Base-by-base conservation (phyloP, 768 basidiomycete species). In the Tulasnella sp. region DNA sequence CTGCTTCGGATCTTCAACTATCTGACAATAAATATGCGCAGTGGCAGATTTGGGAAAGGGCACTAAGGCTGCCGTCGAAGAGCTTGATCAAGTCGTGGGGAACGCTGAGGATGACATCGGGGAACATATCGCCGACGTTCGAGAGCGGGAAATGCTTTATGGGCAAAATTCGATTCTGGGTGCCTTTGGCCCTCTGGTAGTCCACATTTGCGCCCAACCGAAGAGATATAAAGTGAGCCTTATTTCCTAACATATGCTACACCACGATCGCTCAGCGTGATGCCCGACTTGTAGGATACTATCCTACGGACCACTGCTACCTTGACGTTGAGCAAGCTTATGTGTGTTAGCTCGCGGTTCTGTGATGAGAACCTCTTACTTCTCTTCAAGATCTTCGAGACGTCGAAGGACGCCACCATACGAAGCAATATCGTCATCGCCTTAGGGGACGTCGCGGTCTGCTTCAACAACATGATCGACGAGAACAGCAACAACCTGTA, bases 21-120 rank as follows among this genome's bases (percentile, higher is more conserved):
- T 38, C 34, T 38, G 34, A 38, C 7, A 38, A 5, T 38, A 7
- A 15, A 15, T 38, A 11, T 56, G 32, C 62, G 11, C 0, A 65
- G 82, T 79, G 66, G 86, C 83, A 51, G 90, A 88, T 68, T 68
- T 68, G 4, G 65, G 64, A 27, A 68, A 75, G 67, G 58, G 69
- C 71, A 32, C 67, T 71, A 88, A 77, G 61, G 72, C 78, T 41
- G 77, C 4, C 11, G 44, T 74, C 15, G 93, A 96, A 67, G 96
- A 99, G 68, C 82, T 98, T 0, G 96, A 99, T 64, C 93, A 95
- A 66, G 95, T 98, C 9, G 92, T 88, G 7, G 96, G 96, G 4
- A 95, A 94, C 67, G 92, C 92, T 3, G 96, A 99, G 70, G 96
- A 99, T 68, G 96, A 99, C 67, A 95, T 97, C 65, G 96, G 93